Evolutionary conservation across 305 asterid species (phyloP).

Genomic region (Salvia sclarea): DNA sequence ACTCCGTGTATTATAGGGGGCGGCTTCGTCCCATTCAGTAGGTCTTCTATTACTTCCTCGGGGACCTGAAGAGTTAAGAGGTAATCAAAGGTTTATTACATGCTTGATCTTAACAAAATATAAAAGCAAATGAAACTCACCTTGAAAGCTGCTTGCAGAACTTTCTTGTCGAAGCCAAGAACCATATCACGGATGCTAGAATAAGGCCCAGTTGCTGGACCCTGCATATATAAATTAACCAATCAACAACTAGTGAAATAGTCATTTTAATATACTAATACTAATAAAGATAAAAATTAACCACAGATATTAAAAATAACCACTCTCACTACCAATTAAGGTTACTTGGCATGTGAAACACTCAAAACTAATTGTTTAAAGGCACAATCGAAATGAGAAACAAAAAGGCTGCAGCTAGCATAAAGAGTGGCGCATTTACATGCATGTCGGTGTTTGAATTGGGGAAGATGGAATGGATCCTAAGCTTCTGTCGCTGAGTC

Average conservation of each 20-base stretch:
- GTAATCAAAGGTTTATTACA: too few species aligned
- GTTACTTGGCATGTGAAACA: too few species aligned
- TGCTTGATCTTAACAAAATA: background rate
- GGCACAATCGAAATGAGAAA: too few species aligned
- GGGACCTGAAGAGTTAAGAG: constrained; percentile 45
- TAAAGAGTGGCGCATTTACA: too few species aligned
- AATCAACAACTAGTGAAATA: too few species aligned
- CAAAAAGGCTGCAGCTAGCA: too few species aligned
- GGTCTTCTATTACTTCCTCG: constrained; percentile 51
- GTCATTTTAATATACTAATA: too few species aligned
- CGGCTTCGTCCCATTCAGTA: constrained; percentile 47
- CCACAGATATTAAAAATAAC: too few species aligned
- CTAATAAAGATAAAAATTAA: too few species aligned
- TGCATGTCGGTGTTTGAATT: constrained; percentile 37
- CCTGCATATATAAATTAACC: too few species aligned
- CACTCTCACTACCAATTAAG: too few species aligned
- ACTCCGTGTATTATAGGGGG: constrained; percentile 60
- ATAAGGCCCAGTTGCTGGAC: constrained; percentile 49
- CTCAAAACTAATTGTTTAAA: too few species aligned
- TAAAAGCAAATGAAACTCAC: constrained; percentile 24
- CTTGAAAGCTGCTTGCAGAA: constrained; percentile 66
- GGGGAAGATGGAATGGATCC: constrained; percentile 67
- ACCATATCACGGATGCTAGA: constrained; percentile 62
- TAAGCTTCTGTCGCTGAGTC: constrained; percentile 48
- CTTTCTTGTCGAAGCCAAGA: constrained; percentile 63